Percentiles rank a stretch among this genome's conserved stretches.
Conservation (phyloP, 371 early-diverging fungal species). For the Rhizopus sp. region DNA sequence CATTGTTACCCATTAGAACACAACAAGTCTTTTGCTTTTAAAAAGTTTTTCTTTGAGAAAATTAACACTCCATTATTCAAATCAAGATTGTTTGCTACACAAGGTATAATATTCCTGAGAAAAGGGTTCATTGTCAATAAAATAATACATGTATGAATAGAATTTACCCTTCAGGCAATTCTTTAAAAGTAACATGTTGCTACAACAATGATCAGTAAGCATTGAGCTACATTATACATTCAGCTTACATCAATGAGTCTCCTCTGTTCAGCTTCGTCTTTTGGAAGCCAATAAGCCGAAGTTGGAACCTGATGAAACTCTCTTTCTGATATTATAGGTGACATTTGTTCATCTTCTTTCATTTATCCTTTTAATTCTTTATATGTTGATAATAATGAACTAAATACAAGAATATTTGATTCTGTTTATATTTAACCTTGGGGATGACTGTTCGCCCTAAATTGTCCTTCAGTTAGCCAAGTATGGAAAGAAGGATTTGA, state of each 20-base stretch:
- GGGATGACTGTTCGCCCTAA: too few species aligned
- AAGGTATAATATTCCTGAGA: conserved; percentile 9
- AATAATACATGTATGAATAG: not conserved
- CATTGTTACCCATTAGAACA: too few species aligned
- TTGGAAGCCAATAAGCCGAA: conserved; percentile 18
- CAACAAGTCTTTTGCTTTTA: too few species aligned
- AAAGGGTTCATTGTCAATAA: not conserved
- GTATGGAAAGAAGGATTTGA: too few species aligned
- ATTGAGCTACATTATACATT: not conserved
- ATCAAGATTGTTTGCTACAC: conserved; percentile 2
- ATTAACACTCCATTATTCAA: conserved; percentile 4
- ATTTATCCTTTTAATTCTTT: too few species aligned
- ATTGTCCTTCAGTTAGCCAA: too few species aligned
- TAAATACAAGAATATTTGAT: too few species aligned
- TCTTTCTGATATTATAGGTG: not conserved
- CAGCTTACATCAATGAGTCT: conserved; percentile 15
- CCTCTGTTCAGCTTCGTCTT: conserved; percentile 19
- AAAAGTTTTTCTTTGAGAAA: too few species aligned
- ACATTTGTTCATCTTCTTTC: too few species aligned
- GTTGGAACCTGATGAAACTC: conserved; percentile 14
- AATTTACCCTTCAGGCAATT: conserved; percentile 17
- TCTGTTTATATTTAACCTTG: too few species aligned
- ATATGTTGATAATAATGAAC: too few species aligned
- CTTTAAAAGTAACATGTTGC: conserved; percentile 22
- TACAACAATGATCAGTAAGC: conserved; percentile 1